Base-by-base conservation (phyloP, 805 yeast species). In the Schizosaccharomyces octosporus region DNA sequence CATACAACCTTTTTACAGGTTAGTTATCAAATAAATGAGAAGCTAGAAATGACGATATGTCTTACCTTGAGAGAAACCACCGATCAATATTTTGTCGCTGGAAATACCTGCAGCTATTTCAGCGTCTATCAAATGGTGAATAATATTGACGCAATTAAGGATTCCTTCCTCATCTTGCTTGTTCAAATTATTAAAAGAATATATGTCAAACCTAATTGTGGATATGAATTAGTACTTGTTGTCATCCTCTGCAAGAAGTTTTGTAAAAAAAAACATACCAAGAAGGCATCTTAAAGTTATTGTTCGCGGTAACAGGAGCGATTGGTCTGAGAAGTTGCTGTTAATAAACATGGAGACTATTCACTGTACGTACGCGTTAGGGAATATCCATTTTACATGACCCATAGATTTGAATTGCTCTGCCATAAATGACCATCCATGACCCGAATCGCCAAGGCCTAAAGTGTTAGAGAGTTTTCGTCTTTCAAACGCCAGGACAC, bases 61-160 rank as follows among this genome's bases (percentile, higher is more conserved):
- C 27, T 45, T 45, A 19, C 98, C 98, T 72, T 93, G 98, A 4
- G 94, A 84, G 69, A 93, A 93, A 0, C 98, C 98, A 43, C 97
- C 97, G 62, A 93, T 74, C n/a, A 93, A 74, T 59, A 93, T 84
- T 61, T 84, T 79, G 43, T 68, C 66, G 13, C 73, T 62, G 6
- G 73, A 68, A 29, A 73, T 68, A 5, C 77, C 77, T 6, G 63
- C 63, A 9, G 62, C 65, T 29, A 70, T 65, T 63, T 71, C 74
- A 41, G 67, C 67, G 21, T 64, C 64, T 31, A 75, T 63, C 13
- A 72, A 65, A 42, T 61, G 61, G 61, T 69, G 65, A 48, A 74
- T 64, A 7, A 64, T 62, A n/a, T 63, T 67, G 5, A 69, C 68
- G 32, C 72, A 65, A 62, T 64, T 66, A 58, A 67, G 63, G 62